Evolutionary conservation across 768 basidiomycete genomes (phyloP), one percentile per base, ranked within the genome.

Genomic region (Rhizopogon vinicolor): DNA sequence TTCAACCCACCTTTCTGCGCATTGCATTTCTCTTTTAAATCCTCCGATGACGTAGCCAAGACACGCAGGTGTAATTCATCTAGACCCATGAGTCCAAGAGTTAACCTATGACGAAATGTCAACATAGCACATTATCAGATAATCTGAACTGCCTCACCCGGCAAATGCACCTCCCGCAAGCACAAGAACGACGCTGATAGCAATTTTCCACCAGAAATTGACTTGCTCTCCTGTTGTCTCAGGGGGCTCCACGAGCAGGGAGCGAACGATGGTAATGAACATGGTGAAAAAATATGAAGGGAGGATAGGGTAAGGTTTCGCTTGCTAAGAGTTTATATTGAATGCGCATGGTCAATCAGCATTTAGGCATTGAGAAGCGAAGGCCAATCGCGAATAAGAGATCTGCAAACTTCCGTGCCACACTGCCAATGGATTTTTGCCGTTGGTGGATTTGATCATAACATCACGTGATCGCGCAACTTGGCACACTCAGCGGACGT

Each of bases 41-140:
- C 79, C n/a, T 89, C 89, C 0, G 92, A 93, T 8, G 91, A 90
- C 1, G 84, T 79, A 0, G 91, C 78, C 41, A 97, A 77, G 3
- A 96, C 94, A 16, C 92, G 84, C 5, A 97, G 80, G 62, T 96
- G 91, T 14, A 97, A 80, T 57, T 93, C 91, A 60, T 97, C 93
- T 16, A 95, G 79, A 1, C 94, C 94, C 94, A 96, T 96, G 28
- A 97, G 76, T 1, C 92, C 94, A 29, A 97, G 83, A 0, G 94
- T 97, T 52, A 97, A 73, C 3, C 93, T 93, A 61, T 18, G 12
- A 2, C 14, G 7, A 8, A 25, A 65, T 9, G 43, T 52, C 3
- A 44, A 2, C 28, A 3, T 16, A 19, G 14, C 16, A 22, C 16
- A 12, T 25, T 16, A 46, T 31, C 28, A 55, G n/a, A 7, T 29